Base-by-base conservation (phyloP, 2,329 filamentous ascomycete species). In the Paraconiothyrium sp. region DNA sequence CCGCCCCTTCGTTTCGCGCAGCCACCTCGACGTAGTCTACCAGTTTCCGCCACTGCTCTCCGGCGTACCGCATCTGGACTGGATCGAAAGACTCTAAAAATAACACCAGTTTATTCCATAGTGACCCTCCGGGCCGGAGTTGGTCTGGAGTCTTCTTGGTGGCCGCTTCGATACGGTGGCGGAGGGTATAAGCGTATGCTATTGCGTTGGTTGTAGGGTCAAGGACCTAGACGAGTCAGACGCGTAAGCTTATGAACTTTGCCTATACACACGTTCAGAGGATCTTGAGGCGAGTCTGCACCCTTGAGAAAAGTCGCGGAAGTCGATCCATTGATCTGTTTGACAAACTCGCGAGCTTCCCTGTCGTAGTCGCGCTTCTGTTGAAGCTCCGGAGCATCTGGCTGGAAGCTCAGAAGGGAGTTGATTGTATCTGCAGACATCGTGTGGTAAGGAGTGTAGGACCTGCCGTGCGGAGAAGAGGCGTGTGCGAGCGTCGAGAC, bases 181-280 rank as follows among this genome's bases (percentile, higher is more conserved):
- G 75, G 41, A 91, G 80, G 50, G 85, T 79, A 63, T 82, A 84
- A 54, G 88, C 77, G 75, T 89, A 90, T 9, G 86, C 80, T 63
- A 90, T 81, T 20, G 86, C 85, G 72, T 90, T 87, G 43, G 82
- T 75, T 8, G 83, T 75, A 22, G 89, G 88, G 67, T 89, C 82
- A 60, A 89, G 77, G 37, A 83, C 67, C 76, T 83, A 39, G 3
- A 27, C 5, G 20, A n/a, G 20, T 56, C 48, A 56, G 54, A 48
- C 30, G 32, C 16, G 43, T 47, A 30, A 1, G 14, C 1, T 10
- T 3, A n/a, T 8, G 16, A 16, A 1, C 1, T 14, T 35, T 2
- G 13, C 11, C 14, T 51, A 20, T 32, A 35, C 71, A 41, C 69
- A 78, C 77, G 58, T 79, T 72, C 49, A 83, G 71, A 16, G 82